Evolutionary conservation across 1,284 basidiomycete species (phyloP).

Genomic region (Sporisorium iseilematis-ciliati): DNA sequence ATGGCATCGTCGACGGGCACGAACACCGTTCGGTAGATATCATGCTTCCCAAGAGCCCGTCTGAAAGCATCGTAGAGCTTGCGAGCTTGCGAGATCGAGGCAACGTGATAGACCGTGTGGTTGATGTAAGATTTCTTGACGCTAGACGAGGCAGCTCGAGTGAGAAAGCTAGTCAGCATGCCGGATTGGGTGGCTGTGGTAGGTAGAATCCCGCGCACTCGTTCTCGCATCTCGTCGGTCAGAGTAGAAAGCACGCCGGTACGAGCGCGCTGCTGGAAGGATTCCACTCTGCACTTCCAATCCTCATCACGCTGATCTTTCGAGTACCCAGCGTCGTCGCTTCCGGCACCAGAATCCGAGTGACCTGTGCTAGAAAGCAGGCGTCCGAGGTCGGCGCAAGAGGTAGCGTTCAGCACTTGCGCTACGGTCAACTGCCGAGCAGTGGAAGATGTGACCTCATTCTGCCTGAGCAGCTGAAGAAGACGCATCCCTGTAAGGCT

Average conservation of each 20-base stretch:
- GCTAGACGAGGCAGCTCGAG: slow-evolving; percentile 1
- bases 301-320: background rate
- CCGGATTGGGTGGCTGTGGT: slow-evolving; percentile 37
- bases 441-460: slow-evolving; percentile 10
- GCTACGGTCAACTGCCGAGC: background rate
- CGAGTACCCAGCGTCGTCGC: background rate
- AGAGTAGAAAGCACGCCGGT: too few species aligned
- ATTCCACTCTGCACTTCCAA: background rate
- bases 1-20: slow-evolving; percentile 27
- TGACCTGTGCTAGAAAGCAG: slow-evolving; percentile 4
- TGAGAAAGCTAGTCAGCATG: slow-evolving; percentile 31
- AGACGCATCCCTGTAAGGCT: slow-evolving; percentile 31
- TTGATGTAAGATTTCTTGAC: slow-evolving; percentile 2
- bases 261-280: too few species aligned
- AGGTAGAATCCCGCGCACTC: slow-evolving; percentile 7
- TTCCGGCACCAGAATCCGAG: too few species aligned
- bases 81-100: slow-evolving; percentile 1
- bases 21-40: slow-evolving; percentile 18
- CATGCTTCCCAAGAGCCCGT: slow-evolving; percentile 2
- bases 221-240: background rate
- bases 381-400: slow-evolving; percentile 8
- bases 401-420: slow-evolving; percentile 3
- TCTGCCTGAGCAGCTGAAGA: slow-evolving; percentile 18
- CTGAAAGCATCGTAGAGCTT: slow-evolving; percentile 5
- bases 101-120: slow-evolving; percentile 5